A percentile compares a stretch with the other conserved stretches of the same genome.
Conservation (phyloP, 2,329 filamentous ascomycete genomes). For the Fusarium metavorans region DNA sequence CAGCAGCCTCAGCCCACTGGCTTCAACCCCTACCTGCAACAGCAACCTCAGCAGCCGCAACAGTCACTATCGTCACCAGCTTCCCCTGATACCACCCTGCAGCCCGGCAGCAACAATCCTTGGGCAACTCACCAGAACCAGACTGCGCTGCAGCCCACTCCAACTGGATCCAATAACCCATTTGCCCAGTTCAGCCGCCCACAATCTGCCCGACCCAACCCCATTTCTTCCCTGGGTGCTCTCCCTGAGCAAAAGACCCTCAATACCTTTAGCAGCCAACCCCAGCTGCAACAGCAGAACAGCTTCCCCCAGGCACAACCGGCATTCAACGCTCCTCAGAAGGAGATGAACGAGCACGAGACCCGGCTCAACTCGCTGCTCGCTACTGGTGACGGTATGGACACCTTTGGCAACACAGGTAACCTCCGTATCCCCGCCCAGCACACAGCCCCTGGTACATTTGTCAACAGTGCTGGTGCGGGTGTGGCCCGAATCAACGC, state of each 20-base stretch:
- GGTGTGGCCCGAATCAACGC: slow-evolving; percentile 77
- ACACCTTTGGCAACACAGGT: slow-evolving; percentile 98
- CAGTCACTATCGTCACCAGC: slow-evolving; percentile 55
- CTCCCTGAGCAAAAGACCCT: slow-evolving; percentile 88
- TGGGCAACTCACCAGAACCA: slow-evolving; percentile 78
- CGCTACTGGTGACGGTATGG: slow-evolving; percentile 88
- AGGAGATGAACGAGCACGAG: slow-evolving; percentile 71
- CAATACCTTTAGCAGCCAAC: slow-evolving; percentile 61
- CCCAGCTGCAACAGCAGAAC: slow-evolving; percentile 56
- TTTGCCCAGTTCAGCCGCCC: slow-evolving; percentile 83
- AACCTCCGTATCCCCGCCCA: slow-evolving; percentile 95
- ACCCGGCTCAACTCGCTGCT: slow-evolving; percentile 88
- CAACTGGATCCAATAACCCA: slow-evolving; percentile 97
- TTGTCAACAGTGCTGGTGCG: slow-evolving; percentile 93
- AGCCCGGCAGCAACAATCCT: slow-evolving; percentile 92
- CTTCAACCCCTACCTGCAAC: slow-evolving; percentile 63
- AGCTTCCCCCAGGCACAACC: slow-evolving; percentile 47
- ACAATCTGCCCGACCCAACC: slow-evolving; percentile 62
- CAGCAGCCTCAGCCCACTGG: slow-evolving; percentile 65
- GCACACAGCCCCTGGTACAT: slow-evolving; percentile 95
- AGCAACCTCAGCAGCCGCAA: slow-evolving; percentile 52
- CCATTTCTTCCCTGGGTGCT: slow-evolving; percentile 78
- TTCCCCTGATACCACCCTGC: slow-evolving; percentile 70
- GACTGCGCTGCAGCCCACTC: slow-evolving; percentile 79
- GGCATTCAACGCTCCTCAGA: slow-evolving; percentile 58